These are phyloP conservation scores for Chalaropsis ovoidea DNA, from an alignment of 2,329 filamentous ascomycete genomes.

Conservation along the genomic window DNA sequence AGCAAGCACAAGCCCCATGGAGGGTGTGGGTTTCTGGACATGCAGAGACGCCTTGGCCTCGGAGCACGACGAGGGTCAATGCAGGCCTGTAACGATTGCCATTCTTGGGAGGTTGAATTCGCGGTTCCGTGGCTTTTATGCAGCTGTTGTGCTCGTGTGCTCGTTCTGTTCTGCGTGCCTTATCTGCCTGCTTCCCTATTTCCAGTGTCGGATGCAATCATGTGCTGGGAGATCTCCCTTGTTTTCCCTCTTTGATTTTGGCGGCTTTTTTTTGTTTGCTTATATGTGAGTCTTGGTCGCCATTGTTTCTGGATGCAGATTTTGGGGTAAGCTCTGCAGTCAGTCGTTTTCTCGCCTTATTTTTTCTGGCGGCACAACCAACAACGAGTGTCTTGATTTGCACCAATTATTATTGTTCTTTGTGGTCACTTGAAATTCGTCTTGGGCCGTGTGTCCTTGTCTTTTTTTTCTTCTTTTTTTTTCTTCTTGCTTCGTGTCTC, in stretches of 20 bases:
- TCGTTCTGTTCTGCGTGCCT: background rate
- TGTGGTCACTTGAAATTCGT: background rate
- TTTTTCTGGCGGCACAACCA: background rate
- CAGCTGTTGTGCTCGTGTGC: background rate
- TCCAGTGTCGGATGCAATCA: background rate
- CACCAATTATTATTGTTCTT: background rate
- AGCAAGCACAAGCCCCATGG: background rate
- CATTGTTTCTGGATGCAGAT: too few species aligned
- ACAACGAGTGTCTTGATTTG: background rate
- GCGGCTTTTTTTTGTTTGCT: too few species aligned
- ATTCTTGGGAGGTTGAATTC: background rate
- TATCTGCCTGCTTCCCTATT: background rate
- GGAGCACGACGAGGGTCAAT: background rate
- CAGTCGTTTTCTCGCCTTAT: too few species aligned
- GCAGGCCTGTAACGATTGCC: background rate
- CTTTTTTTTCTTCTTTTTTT: constrained; percentile 15
- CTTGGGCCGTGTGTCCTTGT: background rate
- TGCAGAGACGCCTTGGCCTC: background rate
- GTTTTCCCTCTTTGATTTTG: too few species aligned
- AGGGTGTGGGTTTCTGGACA: background rate
- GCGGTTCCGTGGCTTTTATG: background rate
- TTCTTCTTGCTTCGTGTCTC: constrained; percentile 8
- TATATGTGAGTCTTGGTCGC: too few species aligned
- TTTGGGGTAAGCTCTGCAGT: too few species aligned
- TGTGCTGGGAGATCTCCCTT: background rate